Percentiles rank a stretch among this genome's conserved stretches.
These are phyloP conservation scores for Atkinsonella hypoxylon DNA, from an alignment of 2,329 filamentous ascomycete species.

Conservation along the genomic window DNA sequence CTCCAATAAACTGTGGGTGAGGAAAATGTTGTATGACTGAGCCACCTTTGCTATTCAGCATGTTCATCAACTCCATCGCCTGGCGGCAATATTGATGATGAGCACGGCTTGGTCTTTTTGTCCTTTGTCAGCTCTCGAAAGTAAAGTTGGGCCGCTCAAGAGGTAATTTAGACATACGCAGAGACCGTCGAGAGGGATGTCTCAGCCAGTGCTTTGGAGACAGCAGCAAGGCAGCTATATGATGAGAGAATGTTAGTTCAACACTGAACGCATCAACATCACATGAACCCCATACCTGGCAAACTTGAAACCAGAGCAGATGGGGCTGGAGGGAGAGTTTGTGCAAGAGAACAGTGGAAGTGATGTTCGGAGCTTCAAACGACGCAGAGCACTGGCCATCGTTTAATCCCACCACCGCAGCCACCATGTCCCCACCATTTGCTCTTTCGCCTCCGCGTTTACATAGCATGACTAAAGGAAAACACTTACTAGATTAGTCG, in stretches of 20 bases:
- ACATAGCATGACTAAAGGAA: not conserved
- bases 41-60: slow-evolving; percentile 37
- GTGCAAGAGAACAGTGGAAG: not conserved
- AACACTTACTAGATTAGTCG: not conserved
- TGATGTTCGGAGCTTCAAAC: not conserved
- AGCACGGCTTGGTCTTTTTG: slow-evolving; percentile 23
- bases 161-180: slow-evolving; percentile 3
- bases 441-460: slow-evolving; percentile 1
- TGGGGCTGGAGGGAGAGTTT: not conserved
- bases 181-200: slow-evolving; percentile 10
- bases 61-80: slow-evolving; percentile 41
- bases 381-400: slow-evolving; percentile 1
- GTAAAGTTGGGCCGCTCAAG: not conserved
- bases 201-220: slow-evolving; percentile 9
- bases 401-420: not conserved
- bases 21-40: slow-evolving; percentile 17
- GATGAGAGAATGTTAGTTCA: slow-evolving; percentile 1
- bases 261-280: not conserved
- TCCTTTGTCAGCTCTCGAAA: slow-evolving; percentile 4
- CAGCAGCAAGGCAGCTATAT: not conserved
- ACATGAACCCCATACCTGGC: not conserved
- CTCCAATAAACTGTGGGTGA: slow-evolving; percentile 17
- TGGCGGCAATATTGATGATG: slow-evolving; percentile 33
- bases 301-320: not conserved
- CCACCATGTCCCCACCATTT: not conserved